phyloP scores from a whole-genome alignment of 805 yeast genomes.

The Kodamaea lidongshanica region DNA sequence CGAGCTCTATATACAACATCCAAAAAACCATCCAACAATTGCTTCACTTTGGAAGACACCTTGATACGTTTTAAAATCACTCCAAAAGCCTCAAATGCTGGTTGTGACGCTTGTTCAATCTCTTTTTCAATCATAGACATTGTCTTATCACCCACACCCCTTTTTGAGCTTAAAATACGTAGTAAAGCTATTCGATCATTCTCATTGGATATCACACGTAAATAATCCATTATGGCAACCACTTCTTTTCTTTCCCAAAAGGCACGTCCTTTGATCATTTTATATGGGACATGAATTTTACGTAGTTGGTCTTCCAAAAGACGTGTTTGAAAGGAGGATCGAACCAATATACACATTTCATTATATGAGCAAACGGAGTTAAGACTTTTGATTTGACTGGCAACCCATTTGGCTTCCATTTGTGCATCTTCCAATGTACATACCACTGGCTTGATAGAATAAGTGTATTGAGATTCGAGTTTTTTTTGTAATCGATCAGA shows the following conservation, averaged over 20 bases:
- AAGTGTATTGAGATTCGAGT: slow-evolving; percentile 41
- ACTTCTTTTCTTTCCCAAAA: slow-evolving; percentile 79
- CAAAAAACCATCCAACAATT: slow-evolving; percentile 21
- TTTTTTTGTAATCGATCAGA: slow-evolving; percentile 36
- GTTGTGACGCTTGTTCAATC: slow-evolving; percentile 2
- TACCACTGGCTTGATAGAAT: slow-evolving; percentile 44
- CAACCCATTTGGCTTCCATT: slow-evolving; percentile 56
- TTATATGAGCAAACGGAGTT: slow-evolving; percentile 9
- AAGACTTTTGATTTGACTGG: slow-evolving; percentile 47
- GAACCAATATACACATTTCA: slow-evolving; percentile 67
- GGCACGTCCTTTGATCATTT: slow-evolving; percentile 63
- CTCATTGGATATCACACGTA: slow-evolving; percentile 55
- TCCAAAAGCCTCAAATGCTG: neutral
- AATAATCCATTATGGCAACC: slow-evolving; percentile 51
- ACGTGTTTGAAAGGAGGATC: slow-evolving; percentile 59
- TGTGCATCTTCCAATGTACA: slow-evolving; percentile 33
- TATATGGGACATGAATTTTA: slow-evolving; percentile 53
- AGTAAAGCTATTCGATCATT: slow-evolving; percentile 55
- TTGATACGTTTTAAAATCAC: slow-evolving; percentile 4
- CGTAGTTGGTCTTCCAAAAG: slow-evolving; percentile 60
- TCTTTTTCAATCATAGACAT: slow-evolving; percentile 27
- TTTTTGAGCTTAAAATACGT: slow-evolving; percentile 55
- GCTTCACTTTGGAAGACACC: slow-evolving; percentile 11
- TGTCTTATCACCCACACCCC: slow-evolving; percentile 62
- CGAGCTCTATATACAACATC: slow-evolving; percentile 19